Base-by-base conservation (phyloP, 139 green algal genomes). In the Coelastrella sp. region DNA sequence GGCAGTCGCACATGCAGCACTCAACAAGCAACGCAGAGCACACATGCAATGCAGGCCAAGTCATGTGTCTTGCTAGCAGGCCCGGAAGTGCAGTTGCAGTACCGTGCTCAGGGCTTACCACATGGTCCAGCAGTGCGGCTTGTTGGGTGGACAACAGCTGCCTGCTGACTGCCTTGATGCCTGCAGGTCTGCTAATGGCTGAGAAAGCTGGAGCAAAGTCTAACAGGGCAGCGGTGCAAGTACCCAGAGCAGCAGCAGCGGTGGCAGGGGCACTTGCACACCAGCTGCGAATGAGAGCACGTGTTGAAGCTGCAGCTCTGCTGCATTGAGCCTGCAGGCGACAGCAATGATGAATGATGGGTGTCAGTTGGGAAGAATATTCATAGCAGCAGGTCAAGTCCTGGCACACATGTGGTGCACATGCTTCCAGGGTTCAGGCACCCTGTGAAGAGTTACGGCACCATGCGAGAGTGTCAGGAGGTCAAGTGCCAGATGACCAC, bases 121-220 rank as follows among this genome's bases (percentile, higher is more conserved):
- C 66, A 20, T 82, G 82, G 24, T 49, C 70, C 91, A 96, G 81
- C 8, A 78, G 24, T 7, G 68, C 84, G 15, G 87, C 87, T 91
- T 98, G 95, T 8, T 87, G 79, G 0, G 84, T 57, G 0, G 78
- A 95, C 82, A 97, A 91, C 70, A 98, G 91, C 90, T 96, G 92
- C 56, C 87, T 90, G 0, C 94, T 70, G 17, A 85, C 87, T n/a
- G 75, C 87, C 25, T 61, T 60, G 19, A 78, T 27, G 25, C 56
- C 87, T 5, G 60, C 20, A 63, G 87, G 76, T 27, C 87, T 61
- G 68, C 68, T 79, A 25, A 73, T 59, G 24, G 35, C 87, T 6
- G 60, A 6, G 72, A 85, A 19, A 0, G 76, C 87, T 10, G 72
- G 76, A 9, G n/a, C 87, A 82, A 90, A 56, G 25, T 85, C 75